Conservation (phyloP, 306 rosid genomes). For the Psophocarpus tetragonolobus region DNA sequence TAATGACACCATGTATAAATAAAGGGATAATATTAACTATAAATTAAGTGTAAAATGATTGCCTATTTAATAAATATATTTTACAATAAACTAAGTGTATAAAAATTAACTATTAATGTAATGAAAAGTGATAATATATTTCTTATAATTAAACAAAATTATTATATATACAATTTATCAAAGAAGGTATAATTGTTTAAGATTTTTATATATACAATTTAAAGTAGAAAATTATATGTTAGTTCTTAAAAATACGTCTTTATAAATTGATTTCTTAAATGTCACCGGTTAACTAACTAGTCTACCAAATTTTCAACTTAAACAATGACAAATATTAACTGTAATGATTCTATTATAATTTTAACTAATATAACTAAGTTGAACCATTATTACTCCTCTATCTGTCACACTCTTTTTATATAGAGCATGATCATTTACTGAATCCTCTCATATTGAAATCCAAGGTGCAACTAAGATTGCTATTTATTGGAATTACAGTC, state of each 20-base stretch:
- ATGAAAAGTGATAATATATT: too few species aligned
- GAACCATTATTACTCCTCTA: not conserved
- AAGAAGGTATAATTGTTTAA: too few species aligned
- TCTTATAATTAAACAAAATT: too few species aligned
- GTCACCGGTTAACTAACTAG: not conserved
- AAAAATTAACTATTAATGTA: too few species aligned
- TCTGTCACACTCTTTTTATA: not conserved
- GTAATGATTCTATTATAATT: not conserved
- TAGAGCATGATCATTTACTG: not conserved
- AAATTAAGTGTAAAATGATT: too few species aligned
- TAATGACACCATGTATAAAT: too few species aligned
- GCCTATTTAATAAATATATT: too few species aligned
- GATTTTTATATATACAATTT: not conserved
- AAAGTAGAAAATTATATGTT: not conserved
- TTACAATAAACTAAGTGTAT: too few species aligned
- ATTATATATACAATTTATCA: too few species aligned
- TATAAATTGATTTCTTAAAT: not conserved
- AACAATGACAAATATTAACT: not conserved
- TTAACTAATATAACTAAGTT: not conserved
- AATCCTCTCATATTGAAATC: not conserved
- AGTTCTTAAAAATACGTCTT: not conserved
- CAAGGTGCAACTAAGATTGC: constrained; percentile 1
- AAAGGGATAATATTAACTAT: too few species aligned
- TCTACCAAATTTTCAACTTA: not conserved
- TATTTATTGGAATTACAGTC: constrained; percentile 15